Evolutionary conservation across 108 stramenopile genomes (phyloP).

Genomic region (Cylindrotheca fusiformis): DNA sequence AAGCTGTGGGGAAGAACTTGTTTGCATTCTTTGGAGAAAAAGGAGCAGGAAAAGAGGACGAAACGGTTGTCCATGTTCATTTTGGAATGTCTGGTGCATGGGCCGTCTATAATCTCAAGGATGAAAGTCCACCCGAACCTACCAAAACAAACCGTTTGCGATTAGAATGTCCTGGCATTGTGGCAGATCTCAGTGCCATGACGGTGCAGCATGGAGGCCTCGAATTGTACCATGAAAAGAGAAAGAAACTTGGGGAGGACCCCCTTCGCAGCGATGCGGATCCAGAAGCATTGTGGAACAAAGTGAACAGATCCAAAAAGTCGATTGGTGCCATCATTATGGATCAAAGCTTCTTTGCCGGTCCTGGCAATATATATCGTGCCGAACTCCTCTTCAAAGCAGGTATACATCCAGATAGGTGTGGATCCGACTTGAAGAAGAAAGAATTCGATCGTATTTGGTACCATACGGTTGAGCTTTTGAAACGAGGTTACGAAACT

Average conservation of each 20-base stretch:
- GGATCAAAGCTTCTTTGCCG: constrained; percentile 72
- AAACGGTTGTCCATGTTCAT: constrained; percentile 60
- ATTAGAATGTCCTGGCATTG: constrained; percentile 41
- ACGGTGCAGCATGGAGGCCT: constrained; percentile 59
- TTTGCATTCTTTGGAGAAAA: constrained; percentile 60
- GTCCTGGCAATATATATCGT: constrained; percentile 78
- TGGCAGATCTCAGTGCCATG: constrained; percentile 73
- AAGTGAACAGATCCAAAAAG: constrained; percentile 55
- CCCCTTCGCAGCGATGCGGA: constrained; percentile 71
- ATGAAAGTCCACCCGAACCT: constrained; percentile 51
- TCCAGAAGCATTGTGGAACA: constrained; percentile 42
- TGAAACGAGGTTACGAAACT: constrained; percentile 55
- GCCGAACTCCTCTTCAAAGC: constrained; percentile 77
- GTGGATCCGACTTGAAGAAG: constrained; percentile 35
- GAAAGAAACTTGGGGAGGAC: constrained; percentile 56
- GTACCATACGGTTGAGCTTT: constrained; percentile 46
- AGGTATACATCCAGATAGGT: constrained; percentile 57
- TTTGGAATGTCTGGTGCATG: constrained; percentile 78
- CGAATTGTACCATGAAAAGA: constrained; percentile 49
- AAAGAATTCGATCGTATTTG: constrained; percentile 54
- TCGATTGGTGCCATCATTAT: constrained; percentile 65
- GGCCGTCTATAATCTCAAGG: constrained; percentile 45
- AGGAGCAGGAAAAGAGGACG: constrained; percentile 17
- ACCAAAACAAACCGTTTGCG: constrained; percentile 52
- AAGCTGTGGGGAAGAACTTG: constrained; percentile 78